Evolutionary conservation across 305 asterid species (phyloP), one percentile per base, ranked within the genome.

Genomic region (Fraxinus baroniana): DNA sequence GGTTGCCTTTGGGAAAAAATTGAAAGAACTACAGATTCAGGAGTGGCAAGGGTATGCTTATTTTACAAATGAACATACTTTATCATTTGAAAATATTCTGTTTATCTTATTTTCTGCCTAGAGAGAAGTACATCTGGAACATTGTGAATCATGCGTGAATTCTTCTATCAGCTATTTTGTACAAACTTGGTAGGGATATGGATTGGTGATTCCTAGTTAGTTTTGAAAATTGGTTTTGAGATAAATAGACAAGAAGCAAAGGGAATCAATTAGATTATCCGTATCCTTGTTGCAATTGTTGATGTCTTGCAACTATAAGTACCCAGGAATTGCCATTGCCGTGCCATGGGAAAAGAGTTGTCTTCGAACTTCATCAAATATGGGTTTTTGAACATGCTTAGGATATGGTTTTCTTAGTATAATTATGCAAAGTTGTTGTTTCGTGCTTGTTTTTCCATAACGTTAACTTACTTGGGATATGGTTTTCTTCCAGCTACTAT

Each of bases 1-100:
- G 97, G 97, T 92, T 79, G 94, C 92, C 46, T 93, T 93, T 28
- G 97, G 97, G 76, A 92, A 93, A 78, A 92, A 86, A 81, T 81
- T 93, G 87, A 93, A 90, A 82, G 83, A 88, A 64, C 60, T 87
- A 22, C 95, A 90, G 81, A 85, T 90, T 83, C 93, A 90, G 72
- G 97, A 92, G 62, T 93, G 97, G 97, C 91, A 91, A 83, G 87
- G 95, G 97, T 93, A 89, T 37, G 89, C 49, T 68, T 18, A 15
- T n/a, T 60, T 62, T 62, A 62, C 71, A 62, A 24, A 24, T 7
- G 32, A 62, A 62, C 30, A 20, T 22, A 62, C 30, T 62, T 22
- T 62, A 22, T 62, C 71, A 8, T 62, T 20, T 62, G 71, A 62
- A 62, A 62, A 7, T 62, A 62, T 62, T 62, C 15, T 20, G 30